phyloP scores from a whole-genome alignment of 139 green algal genomes.

The Pedinophyceae sp. region DNA sequence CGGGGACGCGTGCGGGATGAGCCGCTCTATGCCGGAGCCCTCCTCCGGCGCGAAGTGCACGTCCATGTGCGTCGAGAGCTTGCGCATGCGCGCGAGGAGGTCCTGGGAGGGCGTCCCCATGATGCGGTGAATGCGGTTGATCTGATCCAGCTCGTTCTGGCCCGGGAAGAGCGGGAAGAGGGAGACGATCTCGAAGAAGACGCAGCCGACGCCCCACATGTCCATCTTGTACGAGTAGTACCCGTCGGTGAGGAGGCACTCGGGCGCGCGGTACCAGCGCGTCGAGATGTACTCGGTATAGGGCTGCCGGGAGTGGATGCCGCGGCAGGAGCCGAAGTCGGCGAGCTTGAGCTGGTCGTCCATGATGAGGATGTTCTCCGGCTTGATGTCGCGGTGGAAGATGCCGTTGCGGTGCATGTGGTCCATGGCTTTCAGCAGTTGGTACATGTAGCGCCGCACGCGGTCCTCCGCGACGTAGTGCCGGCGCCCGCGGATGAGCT shows the following conservation, averaged over 20 bases:
- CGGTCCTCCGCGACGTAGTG: slow-evolving; percentile 68
- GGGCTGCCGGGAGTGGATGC: slow-evolving; percentile 64
- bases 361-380: slow-evolving; percentile 77
- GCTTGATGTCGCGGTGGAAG: slow-evolving; percentile 80
- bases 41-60: slow-evolving; percentile 48
- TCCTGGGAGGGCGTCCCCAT: slow-evolving; percentile 53
- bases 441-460: slow-evolving; percentile 63
- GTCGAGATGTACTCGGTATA: slow-evolving; percentile 83
- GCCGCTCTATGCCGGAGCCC: slow-evolving; percentile 40
- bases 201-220: slow-evolving; percentile 76
- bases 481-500: slow-evolving; percentile 59
- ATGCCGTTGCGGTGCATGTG: slow-evolving; percentile 78
- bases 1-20: slow-evolving; percentile 45
- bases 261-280: slow-evolving; percentile 51
- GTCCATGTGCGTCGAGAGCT: slow-evolving; percentile 38
- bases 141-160: slow-evolving; percentile 69
- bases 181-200: slow-evolving; percentile 71
- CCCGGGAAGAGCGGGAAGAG: slow-evolving; percentile 60
- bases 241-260: slow-evolving; percentile 72
- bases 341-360: slow-evolving; percentile 70
- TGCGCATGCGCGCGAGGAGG: slow-evolving; percentile 60
- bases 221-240: slow-evolving; percentile 87
- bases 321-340: slow-evolving; percentile 65
- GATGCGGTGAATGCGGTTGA: slow-evolving; percentile 70
- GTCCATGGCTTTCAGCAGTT: slow-evolving; percentile 74